Conservation (phyloP, 2,329 filamentous ascomycete species). For the Elsinoe fawcettii region DNA sequence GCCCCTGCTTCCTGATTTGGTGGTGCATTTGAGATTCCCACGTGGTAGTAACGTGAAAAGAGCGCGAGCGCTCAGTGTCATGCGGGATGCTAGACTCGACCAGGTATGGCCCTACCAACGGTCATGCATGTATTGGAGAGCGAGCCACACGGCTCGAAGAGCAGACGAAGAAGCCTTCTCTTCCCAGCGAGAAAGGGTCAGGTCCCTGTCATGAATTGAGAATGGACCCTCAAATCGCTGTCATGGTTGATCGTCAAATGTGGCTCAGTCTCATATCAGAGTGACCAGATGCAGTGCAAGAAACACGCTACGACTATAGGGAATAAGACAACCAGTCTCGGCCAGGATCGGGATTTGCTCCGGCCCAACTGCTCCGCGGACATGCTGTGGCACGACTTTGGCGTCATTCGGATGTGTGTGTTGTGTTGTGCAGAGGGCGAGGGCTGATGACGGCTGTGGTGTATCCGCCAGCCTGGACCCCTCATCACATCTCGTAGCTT, state of each 20-base stretch:
- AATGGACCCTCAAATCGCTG: too few relatives aligned
- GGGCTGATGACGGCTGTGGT: background rate
- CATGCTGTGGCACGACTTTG: background rate
- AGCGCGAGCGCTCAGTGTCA: conserved; percentile 2
- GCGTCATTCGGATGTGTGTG: background rate
- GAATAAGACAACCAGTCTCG: background rate
- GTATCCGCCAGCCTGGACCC: background rate
- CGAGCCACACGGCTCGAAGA: background rate
- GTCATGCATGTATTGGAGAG: background rate
- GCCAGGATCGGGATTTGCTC: background rate
- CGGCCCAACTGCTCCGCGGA: background rate
- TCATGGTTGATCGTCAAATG: too few relatives aligned
- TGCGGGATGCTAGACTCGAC: background rate
- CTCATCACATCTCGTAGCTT: background rate
- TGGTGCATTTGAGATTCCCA: background rate
- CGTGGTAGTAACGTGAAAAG: background rate
- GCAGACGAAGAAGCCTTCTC: background rate
- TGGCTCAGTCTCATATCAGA: too few relatives aligned
- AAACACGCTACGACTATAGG: background rate
- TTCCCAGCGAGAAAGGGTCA: background rate
- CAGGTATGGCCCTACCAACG: background rate
- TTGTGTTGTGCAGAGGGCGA: background rate
- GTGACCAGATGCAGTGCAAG: too few relatives aligned
- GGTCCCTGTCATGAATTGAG: background rate
- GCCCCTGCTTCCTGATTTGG: background rate